These are phyloP conservation scores for Penicillium sp. DNA, from an alignment of 2,329 filamentous ascomycete species.

Conservation along the genomic window DNA sequence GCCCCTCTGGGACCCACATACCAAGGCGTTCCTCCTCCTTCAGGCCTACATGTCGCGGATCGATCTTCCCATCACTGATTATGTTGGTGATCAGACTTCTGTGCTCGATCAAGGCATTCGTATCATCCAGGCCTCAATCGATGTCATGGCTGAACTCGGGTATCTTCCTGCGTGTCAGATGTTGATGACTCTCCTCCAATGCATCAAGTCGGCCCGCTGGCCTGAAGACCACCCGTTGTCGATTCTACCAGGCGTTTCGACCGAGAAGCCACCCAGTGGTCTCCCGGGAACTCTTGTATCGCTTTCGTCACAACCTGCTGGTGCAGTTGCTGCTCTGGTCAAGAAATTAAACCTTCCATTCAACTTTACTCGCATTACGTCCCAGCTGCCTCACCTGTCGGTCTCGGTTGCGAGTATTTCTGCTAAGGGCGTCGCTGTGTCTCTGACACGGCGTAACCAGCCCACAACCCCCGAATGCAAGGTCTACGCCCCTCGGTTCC, in stretches of 20 bases:
- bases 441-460: constrained; percentile 66
- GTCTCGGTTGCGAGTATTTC: constrained; percentile 63
- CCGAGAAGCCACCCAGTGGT: constrained; percentile 25
- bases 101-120: constrained; percentile 95
- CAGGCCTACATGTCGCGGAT: constrained; percentile 95
- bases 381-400: constrained; percentile 67
- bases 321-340: constrained; percentile 28
- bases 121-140: constrained; percentile 93
- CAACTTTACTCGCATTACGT: constrained; percentile 58
- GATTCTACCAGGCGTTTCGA: constrained; percentile 71
- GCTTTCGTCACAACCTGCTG: constrained; percentile 31
- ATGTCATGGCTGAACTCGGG: constrained; percentile 88
- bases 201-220: constrained; percentile 91
- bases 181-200: constrained; percentile 85
- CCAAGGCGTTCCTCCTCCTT: constrained; percentile 90
- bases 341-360: constrained; percentile 32
- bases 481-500: constrained; percentile 85
- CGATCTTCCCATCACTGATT: constrained; percentile 90
- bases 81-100: constrained; percentile 85
- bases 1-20: constrained; percentile 97
- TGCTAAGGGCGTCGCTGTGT: constrained; percentile 57
- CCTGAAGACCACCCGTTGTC: constrained; percentile 75
- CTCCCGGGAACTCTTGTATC: constrained; percentile 35
- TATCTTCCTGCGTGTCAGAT: constrained; percentile 72
- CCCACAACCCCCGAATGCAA: constrained; percentile 65